Evolutionary conservation across 2,329 filamentous ascomycete species (phyloP).

Genomic region (Dryadomyces quercivorus): DNA sequence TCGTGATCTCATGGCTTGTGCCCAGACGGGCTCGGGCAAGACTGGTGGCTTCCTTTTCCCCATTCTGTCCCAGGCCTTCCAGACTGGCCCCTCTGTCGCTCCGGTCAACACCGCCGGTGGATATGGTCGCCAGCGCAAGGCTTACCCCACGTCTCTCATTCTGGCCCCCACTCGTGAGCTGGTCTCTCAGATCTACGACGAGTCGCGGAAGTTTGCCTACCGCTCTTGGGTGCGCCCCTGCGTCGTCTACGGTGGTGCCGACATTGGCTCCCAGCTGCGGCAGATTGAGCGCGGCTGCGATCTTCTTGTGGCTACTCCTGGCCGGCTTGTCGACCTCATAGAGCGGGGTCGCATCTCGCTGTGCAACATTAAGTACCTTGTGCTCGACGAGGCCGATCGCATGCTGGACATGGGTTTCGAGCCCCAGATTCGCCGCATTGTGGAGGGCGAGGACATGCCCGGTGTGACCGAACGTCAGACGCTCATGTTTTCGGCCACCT

Average conservation of each 20-base stretch:
- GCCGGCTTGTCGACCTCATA: constrained; percentile 94
- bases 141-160: constrained; percentile 91
- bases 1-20: constrained; percentile 98
- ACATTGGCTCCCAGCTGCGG: constrained; percentile 94
- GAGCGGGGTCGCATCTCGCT: constrained; percentile 97
- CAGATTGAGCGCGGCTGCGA: constrained; percentile 97
- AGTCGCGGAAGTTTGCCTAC: constrained; percentile 96
- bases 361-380: constrained; percentile 96
- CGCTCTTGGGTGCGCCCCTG: constrained; percentile 98
- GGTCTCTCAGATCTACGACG: constrained; percentile 96
- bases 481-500: constrained; percentile 99
- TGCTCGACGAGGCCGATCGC: constrained; percentile 97
- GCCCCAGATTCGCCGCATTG: constrained; percentile 96
- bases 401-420: constrained; percentile 99
- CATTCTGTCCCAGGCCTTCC: constrained; percentile 94
- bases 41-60: constrained; percentile 99
- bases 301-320: constrained; percentile 90
- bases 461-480: constrained; percentile 74
- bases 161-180: constrained; percentile 95
- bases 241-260: constrained; percentile 97
- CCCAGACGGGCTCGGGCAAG: constrained; percentile 99
- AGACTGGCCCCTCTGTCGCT: constrained; percentile 65
- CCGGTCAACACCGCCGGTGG: constrained; percentile 52
- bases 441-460: constrained; percentile 98
- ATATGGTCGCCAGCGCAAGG: constrained; percentile 92